Evolutionary conservation across 345 rosid genomes (phyloP).

Genomic region (Punica granatum): DNA sequence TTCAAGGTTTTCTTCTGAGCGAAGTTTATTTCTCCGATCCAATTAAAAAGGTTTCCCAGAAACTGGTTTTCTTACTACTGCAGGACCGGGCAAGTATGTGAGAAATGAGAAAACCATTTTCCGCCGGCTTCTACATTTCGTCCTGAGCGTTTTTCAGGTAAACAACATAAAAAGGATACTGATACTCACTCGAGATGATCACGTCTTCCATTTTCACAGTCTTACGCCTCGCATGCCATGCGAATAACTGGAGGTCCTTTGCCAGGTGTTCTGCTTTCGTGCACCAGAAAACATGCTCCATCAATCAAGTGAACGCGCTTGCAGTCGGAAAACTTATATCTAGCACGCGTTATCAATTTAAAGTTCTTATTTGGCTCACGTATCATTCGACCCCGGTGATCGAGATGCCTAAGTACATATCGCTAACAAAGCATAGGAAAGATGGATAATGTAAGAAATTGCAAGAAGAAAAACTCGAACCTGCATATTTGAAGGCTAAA

Average conservation of each 20-base stretch:
- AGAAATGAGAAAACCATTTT: background rate
- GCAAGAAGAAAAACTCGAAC: background rate
- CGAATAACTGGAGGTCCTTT: constrained; percentile 10
- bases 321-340: too few species aligned
- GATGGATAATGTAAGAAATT: background rate
- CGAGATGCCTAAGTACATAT: background rate
- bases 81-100: background rate
- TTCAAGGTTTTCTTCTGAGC: background rate
- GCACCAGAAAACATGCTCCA: background rate
- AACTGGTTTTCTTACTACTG: too few species aligned
- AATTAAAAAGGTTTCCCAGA: too few species aligned
- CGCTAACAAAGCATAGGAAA: too few species aligned
- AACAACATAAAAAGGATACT: background rate
- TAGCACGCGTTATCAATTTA: too few species aligned
- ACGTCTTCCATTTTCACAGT: constrained; percentile 11
- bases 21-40: too few species aligned
- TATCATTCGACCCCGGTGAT: constrained; percentile 3
- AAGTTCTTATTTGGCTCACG: too few species aligned
- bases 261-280: constrained; percentile 8
- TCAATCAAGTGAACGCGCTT: too few species aligned
- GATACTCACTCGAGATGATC: constrained; percentile 9
- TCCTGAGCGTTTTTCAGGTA: too few species aligned
- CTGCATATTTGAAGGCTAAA: constrained; percentile 13
- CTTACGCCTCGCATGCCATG: constrained; percentile 17
- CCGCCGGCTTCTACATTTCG: too few species aligned